phyloP scores from a whole-genome alignment of 148 eudicot genomes.

The Euryodendron excelsum region DNA sequence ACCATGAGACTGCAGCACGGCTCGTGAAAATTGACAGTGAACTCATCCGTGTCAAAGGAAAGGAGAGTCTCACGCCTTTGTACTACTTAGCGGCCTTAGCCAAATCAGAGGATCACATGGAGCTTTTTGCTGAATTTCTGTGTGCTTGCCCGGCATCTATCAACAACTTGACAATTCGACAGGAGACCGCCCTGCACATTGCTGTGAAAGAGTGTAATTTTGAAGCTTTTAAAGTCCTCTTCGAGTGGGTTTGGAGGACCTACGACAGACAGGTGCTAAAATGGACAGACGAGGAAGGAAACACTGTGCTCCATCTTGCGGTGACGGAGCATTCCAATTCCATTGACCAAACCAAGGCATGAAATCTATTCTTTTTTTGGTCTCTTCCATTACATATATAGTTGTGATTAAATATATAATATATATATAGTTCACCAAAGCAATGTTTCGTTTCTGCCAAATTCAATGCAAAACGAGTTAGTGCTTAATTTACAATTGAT shows the following conservation, averaged over 20 bases:
- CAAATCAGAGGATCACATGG: not conserved
- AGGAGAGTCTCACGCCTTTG: not conserved
- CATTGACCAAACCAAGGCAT: too few relatives aligned
- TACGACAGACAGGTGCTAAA: not conserved
- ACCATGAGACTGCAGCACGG: not conserved
- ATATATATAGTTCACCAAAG: too few relatives aligned
- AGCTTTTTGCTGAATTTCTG: not conserved
- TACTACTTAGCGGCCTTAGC: not conserved
- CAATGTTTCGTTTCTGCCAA: too few relatives aligned
- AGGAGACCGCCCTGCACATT: not conserved
- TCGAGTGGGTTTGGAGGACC: not conserved
- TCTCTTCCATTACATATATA: too few relatives aligned
- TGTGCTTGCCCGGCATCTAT: not conserved
- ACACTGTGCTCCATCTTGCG: not conserved
- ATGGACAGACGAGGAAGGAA: not conserved
- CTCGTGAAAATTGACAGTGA: not conserved
- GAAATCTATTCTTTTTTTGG: too few relatives aligned
- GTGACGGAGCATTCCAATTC: too few relatives aligned
- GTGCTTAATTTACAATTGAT: too few relatives aligned
- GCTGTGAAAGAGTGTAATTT: not conserved
- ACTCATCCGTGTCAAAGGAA: not conserved
- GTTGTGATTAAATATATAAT: too few relatives aligned
- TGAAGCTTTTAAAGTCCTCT: not conserved
- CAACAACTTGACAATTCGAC: not conserved
- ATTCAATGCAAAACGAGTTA: too few relatives aligned